Base-by-base conservation (phyloP, 208 protist species). In the Leishmania major region DNA sequence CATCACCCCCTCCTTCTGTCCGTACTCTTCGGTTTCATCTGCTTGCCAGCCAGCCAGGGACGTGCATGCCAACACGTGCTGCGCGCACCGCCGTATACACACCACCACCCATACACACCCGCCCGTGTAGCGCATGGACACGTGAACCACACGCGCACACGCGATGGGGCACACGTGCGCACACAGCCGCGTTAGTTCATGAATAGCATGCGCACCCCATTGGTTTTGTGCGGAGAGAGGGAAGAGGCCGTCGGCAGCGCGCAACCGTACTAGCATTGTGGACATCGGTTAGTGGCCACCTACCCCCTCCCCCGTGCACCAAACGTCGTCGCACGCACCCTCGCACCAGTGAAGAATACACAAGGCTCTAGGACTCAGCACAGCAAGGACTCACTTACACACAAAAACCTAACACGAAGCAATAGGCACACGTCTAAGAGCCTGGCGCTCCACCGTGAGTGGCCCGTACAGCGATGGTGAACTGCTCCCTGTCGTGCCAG, bases 401-500 rank as follows among this genome's bases (percentile, higher is more conserved):
- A 62, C 51, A 25, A 11, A 22, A 17, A n/a, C 47, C 25, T 35
- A 43, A 28, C 67, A 51, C 49, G 6, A 51, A 4, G 15, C 10
- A 31, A 51, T 10, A 67, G 4, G 57, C 6, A 60, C 37, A 8
- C 73, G 51, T 77, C 73, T 55, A 74, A 47, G 62, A 57, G 19
- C 43, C 45, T 10, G 75, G 43, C 51, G 83, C 59, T 37, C 75
- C 85, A 73, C 87, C 87, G 85, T 95, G 87, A 0, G 83, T 93
- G 69, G 89, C 74, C 15, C 91, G 85, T 37, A 97, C 94, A 35
- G 91, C 90, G 37, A 77, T 37, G 35, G 89, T 89, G 83, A 92
- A 97, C 80, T 89, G 90, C 83, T 90, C 88, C 55, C 59, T 87
- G 59, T 99, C 90, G 1, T 71, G 64, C 98, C 98, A 99, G 60